Evolutionary conservation across 306 rosid genomes (phyloP).

Genomic region (Carpinus viminea): DNA sequence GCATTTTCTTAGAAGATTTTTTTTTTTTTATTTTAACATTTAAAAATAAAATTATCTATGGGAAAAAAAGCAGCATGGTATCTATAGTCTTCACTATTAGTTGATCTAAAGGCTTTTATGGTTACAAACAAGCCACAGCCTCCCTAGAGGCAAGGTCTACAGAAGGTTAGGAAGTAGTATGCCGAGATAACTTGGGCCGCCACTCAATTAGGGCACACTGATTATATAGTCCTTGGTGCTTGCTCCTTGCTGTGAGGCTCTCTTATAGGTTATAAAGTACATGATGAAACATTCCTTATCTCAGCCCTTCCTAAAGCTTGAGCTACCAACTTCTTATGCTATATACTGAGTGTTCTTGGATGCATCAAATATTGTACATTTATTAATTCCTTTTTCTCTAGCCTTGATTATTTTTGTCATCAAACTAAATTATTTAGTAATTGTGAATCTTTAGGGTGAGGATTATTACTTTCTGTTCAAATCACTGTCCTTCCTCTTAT

Average conservation of each 20-base stretch:
- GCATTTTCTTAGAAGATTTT: background rate
- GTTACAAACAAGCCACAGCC: no score
- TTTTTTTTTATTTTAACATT: background rate
- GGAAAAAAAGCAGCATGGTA: no score
- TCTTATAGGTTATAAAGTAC: background rate
- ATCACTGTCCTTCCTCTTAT: constrained; percentile 1
- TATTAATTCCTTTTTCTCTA: background rate
- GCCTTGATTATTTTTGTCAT: background rate
- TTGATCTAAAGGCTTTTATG: no score
- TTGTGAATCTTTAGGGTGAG: background rate
- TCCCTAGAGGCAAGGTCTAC: no score
- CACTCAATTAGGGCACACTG: background rate
- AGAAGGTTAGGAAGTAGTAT: no score
- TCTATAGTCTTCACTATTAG: no score
- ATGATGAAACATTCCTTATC: background rate
- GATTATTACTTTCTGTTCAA: constrained; percentile 7
- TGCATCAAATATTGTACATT: background rate
- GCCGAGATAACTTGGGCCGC: no score
- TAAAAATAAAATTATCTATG: no score
- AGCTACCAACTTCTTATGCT: background rate
- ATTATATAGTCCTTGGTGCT: background rate
- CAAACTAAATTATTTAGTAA: background rate
- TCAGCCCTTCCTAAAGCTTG: background rate
- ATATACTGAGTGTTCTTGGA: background rate
- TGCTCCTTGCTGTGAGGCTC: background rate